Conservation (phyloP, 495 filamentous ascomycete species). For the Choiromyces venosus region DNA sequence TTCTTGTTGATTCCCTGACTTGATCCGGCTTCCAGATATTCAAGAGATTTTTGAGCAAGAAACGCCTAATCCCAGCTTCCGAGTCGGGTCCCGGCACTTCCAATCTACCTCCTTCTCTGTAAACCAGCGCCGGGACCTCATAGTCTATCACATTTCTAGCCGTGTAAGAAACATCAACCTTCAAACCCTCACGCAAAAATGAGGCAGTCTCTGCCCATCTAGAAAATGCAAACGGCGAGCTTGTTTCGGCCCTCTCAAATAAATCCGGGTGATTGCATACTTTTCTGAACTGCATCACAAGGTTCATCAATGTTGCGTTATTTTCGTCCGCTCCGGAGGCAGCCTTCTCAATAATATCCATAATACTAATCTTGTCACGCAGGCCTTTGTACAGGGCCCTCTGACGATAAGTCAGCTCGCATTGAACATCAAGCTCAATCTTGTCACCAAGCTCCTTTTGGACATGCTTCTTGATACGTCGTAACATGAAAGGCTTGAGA, state of each 20-base stretch:
- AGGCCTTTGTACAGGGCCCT: slow-evolving; percentile 88
- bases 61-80: slow-evolving; percentile 66
- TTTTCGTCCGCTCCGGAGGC: slow-evolving; percentile 90
- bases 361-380: slow-evolving; percentile 94
- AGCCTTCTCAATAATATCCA: slow-evolving; percentile 97
- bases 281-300: slow-evolving; percentile 99
- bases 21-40: slow-evolving; percentile 85
- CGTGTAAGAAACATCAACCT: slow-evolving; percentile 77
- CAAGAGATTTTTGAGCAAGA: slow-evolving; percentile 68
- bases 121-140: slow-evolving; percentile 70
- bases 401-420: slow-evolving; percentile 93
- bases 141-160: slow-evolving; percentile 82
- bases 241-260: slow-evolving; percentile 88
- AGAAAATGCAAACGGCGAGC: slow-evolving; percentile 73
- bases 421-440: slow-evolving; percentile 93
- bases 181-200: slow-evolving; percentile 80
- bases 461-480: slow-evolving; percentile 97
- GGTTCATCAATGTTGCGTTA: slow-evolving; percentile 93
- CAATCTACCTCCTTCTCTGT: slow-evolving; percentile 66
- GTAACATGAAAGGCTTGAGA: slow-evolving; percentile 97
- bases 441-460: slow-evolving; percentile 98
- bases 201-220: slow-evolving; percentile 91
- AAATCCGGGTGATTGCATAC: slow-evolving; percentile 98
- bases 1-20: slow-evolving; percentile 54
- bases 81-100: slow-evolving; percentile 73